Percentiles rank a stretch among this genome's conserved stretches.
These are phyloP conservation scores for Penicillium sp. DNA, from an alignment of 2,329 filamentous ascomycete species.

Conservation along the genomic window DNA sequence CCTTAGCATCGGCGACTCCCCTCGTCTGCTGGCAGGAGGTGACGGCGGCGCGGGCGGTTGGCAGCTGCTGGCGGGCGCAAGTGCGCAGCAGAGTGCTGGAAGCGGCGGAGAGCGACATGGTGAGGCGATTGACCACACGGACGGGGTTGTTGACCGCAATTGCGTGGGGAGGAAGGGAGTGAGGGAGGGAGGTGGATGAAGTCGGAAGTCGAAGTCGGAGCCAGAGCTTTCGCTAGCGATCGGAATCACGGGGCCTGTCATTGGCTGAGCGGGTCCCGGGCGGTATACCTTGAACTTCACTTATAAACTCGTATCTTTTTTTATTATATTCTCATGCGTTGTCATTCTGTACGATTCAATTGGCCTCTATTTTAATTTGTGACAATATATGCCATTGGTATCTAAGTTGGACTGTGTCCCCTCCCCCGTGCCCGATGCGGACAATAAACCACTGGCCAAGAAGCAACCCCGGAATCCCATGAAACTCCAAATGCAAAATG, in stretches of 20 bases:
- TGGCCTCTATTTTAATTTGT: neutral
- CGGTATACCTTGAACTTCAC: constrained; percentile 9
- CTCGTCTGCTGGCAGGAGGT: constrained; percentile 44
- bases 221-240: constrained; percentile 43
- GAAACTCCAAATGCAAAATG: neutral
- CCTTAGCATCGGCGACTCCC: constrained; percentile 39
- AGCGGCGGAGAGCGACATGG: constrained; percentile 59
- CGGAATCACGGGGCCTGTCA: constrained; percentile 42
- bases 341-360: neutral
- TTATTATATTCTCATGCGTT: neutral
- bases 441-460: constrained; percentile 6
- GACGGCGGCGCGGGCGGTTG: constrained; percentile 42
- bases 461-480: constrained; percentile 10
- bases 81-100: constrained; percentile 68
- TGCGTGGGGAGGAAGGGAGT: constrained; percentile 30
- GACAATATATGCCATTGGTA: neutral
- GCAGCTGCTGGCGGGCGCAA: constrained; percentile 48
- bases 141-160: constrained; percentile 36
- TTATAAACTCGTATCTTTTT: neutral
- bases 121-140: constrained; percentile 29
- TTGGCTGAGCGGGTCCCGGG: constrained; percentile 32
- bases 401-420: constrained; percentile 4
- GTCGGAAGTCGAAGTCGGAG: constrained; percentile 41
- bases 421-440: constrained; percentile 16
- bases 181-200: constrained; percentile 30